These are phyloP conservation scores for Paramecium octaurelia DNA, from an alignment of 73 alveolate genomes.

Conservation along the genomic window DNA sequence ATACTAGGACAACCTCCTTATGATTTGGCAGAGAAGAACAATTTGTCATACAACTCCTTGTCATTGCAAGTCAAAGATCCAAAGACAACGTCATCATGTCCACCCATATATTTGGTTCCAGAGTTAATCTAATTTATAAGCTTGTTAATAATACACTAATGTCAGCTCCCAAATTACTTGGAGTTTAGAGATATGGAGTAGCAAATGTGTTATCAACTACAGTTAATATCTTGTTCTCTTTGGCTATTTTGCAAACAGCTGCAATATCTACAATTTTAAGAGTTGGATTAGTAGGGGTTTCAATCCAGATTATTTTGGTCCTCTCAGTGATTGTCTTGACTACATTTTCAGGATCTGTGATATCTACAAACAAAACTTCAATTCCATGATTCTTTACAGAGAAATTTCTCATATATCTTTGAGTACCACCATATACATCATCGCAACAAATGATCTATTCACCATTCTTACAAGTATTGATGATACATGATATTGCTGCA, in stretches of 20 bases:
- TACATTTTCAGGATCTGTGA: slow-evolving; percentile 67
- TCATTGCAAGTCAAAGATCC: slow-evolving; percentile 77
- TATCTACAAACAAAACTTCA: slow-evolving; percentile 75
- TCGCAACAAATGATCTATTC: slow-evolving; percentile 80
- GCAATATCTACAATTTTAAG: slow-evolving; percentile 58
- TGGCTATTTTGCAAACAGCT: slow-evolving; percentile 73
- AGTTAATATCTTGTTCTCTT: slow-evolving; percentile 59
- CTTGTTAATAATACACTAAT: slow-evolving; percentile 42
- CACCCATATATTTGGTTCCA: slow-evolving; percentile 93
- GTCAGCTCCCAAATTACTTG: slow-evolving; percentile 93
- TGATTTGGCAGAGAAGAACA: slow-evolving; percentile 71
- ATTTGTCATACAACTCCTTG: slow-evolving; percentile 66
- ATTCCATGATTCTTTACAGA: slow-evolving; percentile 66
- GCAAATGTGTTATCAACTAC: slow-evolving; percentile 95
- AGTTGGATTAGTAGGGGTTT: slow-evolving; percentile 96
- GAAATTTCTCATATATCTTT: slow-evolving; percentile 72
- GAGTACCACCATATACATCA: slow-evolving; percentile 94
- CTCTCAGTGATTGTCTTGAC: slow-evolving; percentile 70
- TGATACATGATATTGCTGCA: slow-evolving; percentile 71
- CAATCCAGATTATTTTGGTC: slow-evolving; percentile 91
- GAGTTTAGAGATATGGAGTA: slow-evolving; percentile 80
- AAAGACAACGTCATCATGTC: slow-evolving; percentile 96
- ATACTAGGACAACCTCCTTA: slow-evolving; percentile 84
- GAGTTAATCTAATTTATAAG: slow-evolving; percentile 9
- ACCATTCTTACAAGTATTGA: slow-evolving; percentile 57